phyloP scores from a whole-genome alignment of 2,329 filamentous ascomycete genomes.

The Aspergillus brasiliensis region DNA sequence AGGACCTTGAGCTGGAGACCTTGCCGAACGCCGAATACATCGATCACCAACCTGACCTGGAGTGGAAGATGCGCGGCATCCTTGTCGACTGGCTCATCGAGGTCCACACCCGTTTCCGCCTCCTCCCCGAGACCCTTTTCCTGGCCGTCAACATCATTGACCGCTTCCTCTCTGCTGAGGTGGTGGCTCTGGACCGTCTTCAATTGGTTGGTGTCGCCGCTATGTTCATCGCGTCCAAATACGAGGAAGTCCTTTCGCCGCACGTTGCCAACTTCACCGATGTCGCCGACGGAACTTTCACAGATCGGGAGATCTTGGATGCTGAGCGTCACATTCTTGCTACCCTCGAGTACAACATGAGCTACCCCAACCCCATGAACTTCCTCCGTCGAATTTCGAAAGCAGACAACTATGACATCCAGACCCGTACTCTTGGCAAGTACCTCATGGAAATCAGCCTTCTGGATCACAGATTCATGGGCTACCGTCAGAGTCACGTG shows the following conservation, averaged over 20 bases:
- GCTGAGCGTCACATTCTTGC: constrained; percentile 94
- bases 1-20: constrained; percentile 76
- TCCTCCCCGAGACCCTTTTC: constrained; percentile 95
- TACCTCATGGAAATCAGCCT: constrained; percentile 97
- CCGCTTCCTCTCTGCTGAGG: constrained; percentile 91
- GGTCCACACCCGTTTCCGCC: constrained; percentile 93
- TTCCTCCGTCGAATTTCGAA: constrained; percentile 98
- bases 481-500: constrained; percentile 83
- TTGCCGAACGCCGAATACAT: constrained; percentile 95
- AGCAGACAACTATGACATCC: constrained; percentile 98
- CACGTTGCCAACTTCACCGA: constrained; percentile 97
- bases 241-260: constrained; percentile 95
- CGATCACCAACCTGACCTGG: constrained; percentile 87
- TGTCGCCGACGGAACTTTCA: constrained; percentile 95
- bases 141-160: constrained; percentile 98
- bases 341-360: constrained; percentile 93
- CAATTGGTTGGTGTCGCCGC: constrained; percentile 96
- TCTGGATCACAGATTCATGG: constrained; percentile 91
- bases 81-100: constrained; percentile 98
- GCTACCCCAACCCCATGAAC: constrained; percentile 99
- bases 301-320: constrained; percentile 89
- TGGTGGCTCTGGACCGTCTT: constrained; percentile 92
- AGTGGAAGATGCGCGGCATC: constrained; percentile 98
- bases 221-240: constrained; percentile 99
- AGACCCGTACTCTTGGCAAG: constrained; percentile 94